These are phyloP conservation scores for Cercospora nicotianae DNA, from an alignment of 2,329 filamentous ascomycete species.

Conservation along the genomic window DNA sequence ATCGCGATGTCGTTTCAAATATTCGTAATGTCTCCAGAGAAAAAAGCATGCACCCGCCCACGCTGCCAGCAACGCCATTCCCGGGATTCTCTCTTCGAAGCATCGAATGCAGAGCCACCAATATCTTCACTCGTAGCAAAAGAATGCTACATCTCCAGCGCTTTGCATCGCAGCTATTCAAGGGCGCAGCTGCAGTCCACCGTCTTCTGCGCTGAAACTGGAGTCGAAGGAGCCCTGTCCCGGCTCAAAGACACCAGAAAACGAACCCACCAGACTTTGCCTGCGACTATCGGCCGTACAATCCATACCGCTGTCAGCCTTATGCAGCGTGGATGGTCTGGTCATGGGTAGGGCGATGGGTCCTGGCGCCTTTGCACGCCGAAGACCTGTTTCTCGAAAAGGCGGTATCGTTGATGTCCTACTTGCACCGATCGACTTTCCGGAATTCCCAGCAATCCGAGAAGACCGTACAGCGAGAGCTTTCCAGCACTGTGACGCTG, in stretches of 20 bases:
- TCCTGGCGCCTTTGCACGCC: neutral
- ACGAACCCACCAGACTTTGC: neutral
- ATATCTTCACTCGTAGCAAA: neutral
- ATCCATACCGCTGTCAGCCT: slow-evolving; percentile 4
- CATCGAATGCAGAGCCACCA: neutral
- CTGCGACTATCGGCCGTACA: neutral
- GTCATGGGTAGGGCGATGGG: neutral
- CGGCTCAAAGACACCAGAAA: neutral
- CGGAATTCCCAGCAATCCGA: neutral
- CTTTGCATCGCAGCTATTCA: neutral
- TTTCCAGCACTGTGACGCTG: slow-evolving; percentile 22
- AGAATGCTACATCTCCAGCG: neutral
- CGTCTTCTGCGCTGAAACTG: neutral
- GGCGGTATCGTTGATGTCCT: neutral
- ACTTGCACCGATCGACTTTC: neutral
- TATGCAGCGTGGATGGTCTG: neutral
- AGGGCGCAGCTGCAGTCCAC: neutral
- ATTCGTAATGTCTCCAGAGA: neutral
- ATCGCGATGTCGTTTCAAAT: neutral
- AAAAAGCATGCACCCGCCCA: neutral
- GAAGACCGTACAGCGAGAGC: slow-evolving; percentile 15
- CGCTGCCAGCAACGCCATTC: neutral
- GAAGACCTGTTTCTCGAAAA: neutral
- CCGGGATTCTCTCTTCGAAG: no score
- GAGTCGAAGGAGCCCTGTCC: neutral